These are phyloP conservation scores for Candolleomyces aberdarensis DNA, from an alignment of 768 basidiomycete species.

Conservation along the genomic window DNA sequence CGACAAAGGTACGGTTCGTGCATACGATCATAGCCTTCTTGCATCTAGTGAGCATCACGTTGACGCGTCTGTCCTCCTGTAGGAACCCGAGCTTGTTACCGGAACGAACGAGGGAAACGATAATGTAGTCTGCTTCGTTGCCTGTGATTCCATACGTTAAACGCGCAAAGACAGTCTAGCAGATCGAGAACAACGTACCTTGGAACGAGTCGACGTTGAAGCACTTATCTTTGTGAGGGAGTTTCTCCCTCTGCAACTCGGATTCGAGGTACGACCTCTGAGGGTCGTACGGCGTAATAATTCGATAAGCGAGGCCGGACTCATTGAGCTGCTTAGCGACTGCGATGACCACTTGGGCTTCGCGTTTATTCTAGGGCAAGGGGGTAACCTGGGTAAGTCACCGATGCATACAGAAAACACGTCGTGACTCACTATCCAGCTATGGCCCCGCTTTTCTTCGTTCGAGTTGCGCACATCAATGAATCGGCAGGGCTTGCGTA, in stretches of 20 bases:
- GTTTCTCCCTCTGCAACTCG: constrained; percentile 38
- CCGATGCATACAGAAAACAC: too few relatives aligned
- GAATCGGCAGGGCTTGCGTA: constrained; percentile 48
- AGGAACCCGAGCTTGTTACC: constrained; percentile 48
- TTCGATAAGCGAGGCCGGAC: constrained; percentile 41
- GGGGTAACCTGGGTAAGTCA: too few relatives aligned
- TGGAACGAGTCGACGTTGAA: constrained; percentile 83
- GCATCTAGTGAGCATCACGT: constrained; percentile 76
- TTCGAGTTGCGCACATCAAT: constrained; percentile 42
- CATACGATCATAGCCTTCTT: constrained; percentile 67
- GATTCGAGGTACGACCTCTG: constrained; percentile 56
- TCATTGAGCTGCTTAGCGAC: constrained; percentile 42
- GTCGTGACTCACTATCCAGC: constrained; percentile 33
- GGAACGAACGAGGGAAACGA: constrained; percentile 15
- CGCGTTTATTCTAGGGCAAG: constrained; percentile 46
- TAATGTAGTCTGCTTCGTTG: constrained; percentile 57
- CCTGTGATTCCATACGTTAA: constrained; percentile 34
- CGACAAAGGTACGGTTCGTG: constrained; percentile 51
- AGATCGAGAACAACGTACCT: constrained; percentile 34
- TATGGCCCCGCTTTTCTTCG: constrained; percentile 28
- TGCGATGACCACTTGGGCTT: constrained; percentile 43
- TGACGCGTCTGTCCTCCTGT: constrained; percentile 52
- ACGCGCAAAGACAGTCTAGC: neutral
- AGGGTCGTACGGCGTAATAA: constrained; percentile 76
- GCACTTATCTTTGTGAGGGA: constrained; percentile 57